Conservation (phyloP, 495 filamentous ascomycete species). For the Peziza echinospora region DNA sequence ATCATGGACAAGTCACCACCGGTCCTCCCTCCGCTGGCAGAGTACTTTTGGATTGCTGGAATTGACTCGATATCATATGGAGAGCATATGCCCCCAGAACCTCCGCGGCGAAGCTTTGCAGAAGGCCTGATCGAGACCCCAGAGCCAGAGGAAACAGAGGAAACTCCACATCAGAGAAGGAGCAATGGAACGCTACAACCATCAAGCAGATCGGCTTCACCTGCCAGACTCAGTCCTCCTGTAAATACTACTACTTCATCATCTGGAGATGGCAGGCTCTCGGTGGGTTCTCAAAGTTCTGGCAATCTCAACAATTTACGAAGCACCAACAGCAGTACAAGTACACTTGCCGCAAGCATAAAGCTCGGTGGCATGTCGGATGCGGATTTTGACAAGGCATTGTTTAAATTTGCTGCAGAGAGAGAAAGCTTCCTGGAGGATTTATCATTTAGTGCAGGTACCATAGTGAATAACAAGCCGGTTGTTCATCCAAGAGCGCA, state of each 20-base stretch:
- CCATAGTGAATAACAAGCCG: constrained; percentile 45
- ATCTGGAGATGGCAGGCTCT: constrained; percentile 16
- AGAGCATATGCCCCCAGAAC: constrained; percentile 22
- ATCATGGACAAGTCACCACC: constrained; percentile 1
- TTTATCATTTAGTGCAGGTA: constrained; percentile 70
- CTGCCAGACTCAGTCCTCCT: neutral
- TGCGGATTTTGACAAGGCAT: constrained; percentile 78
- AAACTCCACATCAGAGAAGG: neutral
- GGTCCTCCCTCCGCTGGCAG: constrained; percentile 50
- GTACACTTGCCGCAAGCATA: constrained; percentile 63
- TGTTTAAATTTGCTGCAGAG: constrained; percentile 85
- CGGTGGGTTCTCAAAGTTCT: neutral
- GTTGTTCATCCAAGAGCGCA: constrained; percentile 58
- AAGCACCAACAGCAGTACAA: constrained; percentile 60
- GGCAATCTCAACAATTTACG: neutral
- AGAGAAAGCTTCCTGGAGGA: constrained; percentile 86
- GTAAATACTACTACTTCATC: constrained; percentile 9
- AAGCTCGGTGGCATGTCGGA: constrained; percentile 26
- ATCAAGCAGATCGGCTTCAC: neutral
- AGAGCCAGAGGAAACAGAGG: neutral
- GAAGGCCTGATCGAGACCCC: neutral
- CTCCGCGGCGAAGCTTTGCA: constrained; percentile 2
- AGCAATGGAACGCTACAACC: neutral
- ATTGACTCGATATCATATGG: constrained; percentile 51
- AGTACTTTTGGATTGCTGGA: constrained; percentile 98